These are phyloP conservation scores for Syzygium oleosum DNA, from an alignment of 345 rosid genomes.

Conservation along the genomic window DNA sequence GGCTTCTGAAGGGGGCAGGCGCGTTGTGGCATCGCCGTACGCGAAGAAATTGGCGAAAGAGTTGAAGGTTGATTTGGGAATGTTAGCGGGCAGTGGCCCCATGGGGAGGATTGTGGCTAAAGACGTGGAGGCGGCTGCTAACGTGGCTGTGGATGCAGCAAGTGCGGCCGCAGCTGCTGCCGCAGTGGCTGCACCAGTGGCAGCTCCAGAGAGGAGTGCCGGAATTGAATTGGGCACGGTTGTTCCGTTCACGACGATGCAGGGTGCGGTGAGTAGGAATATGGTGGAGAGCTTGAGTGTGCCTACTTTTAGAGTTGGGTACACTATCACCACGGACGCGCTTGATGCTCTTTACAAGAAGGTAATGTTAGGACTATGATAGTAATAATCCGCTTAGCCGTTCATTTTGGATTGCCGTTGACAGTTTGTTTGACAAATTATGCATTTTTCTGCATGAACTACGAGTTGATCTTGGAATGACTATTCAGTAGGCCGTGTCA, in stretches of 20 bases:
- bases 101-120: conserved; percentile 93
- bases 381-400: background rate
- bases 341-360: conserved; percentile 89
- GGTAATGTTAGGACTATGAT: conserved; percentile 20
- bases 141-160: conserved; percentile 6
- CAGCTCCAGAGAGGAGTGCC: background rate
- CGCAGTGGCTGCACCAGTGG: conserved; percentile 2
- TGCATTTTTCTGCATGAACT: background rate
- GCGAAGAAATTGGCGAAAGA: conserved; percentile 89
- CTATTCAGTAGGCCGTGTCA: background rate
- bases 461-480: background rate
- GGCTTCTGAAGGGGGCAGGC: conserved; percentile 83
- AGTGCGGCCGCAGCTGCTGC: conserved; percentile 2
- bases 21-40: conserved; percentile 82
- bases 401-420: background rate
- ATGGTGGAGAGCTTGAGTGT: conserved; percentile 82
- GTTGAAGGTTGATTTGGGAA: conserved; percentile 63
- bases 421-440: background rate
- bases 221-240: conserved; percentile 42
- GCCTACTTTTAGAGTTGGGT: conserved; percentile 92
- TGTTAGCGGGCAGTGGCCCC: conserved; percentile 73
- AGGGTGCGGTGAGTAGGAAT: conserved; percentile 71
- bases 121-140: conserved; percentile 70
- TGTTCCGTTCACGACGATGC: conserved; percentile 90
- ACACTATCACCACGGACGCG: conserved; percentile 65